phyloP scores from a whole-genome alignment of 768 basidiomycete genomes.

The Leucocoprinus sp. region DNA sequence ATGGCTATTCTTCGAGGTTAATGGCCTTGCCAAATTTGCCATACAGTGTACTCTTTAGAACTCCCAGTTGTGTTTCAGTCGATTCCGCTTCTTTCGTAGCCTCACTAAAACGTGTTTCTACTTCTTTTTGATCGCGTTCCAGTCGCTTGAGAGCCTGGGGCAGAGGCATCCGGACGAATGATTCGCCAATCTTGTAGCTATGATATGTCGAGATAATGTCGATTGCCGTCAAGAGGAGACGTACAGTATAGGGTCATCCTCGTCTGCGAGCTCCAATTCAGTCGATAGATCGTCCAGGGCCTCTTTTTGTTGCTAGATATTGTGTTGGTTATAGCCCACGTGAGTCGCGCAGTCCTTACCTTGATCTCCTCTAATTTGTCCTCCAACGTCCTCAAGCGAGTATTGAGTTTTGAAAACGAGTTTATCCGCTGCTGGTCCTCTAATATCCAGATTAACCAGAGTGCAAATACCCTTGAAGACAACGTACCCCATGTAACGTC shows the following conservation, averaged over 20 bases:
- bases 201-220: not conserved
- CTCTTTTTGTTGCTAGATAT: slow-evolving; percentile 82
- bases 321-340: too few species aligned
- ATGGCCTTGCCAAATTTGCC: slow-evolving; percentile 91
- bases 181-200: slow-evolving; percentile 87
- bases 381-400: slow-evolving; percentile 61
- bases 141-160: slow-evolving; percentile 62
- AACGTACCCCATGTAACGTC: slow-evolving; percentile 81
- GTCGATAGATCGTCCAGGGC: slow-evolving; percentile 82
- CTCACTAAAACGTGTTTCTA: slow-evolving; percentile 47
- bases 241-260: slow-evolving; percentile 72
- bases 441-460: slow-evolving; percentile 19
- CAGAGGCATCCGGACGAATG: slow-evolving; percentile 76
- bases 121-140: slow-evolving; percentile 54
- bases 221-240: slow-evolving; percentile 17
- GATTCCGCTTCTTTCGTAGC: slow-evolving; percentile 47
- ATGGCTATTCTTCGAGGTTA: slow-evolving; percentile 65
- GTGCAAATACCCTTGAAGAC: slow-evolving; percentile 13
- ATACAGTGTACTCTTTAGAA: slow-evolving; percentile 71
- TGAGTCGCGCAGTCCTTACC: slow-evolving; percentile 32
- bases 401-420: slow-evolving; percentile 86
- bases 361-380: slow-evolving; percentile 67
- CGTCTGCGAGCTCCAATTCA: slow-evolving; percentile 86
- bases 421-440: slow-evolving; percentile 90
- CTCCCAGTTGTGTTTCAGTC: slow-evolving; percentile 71